These are phyloP conservation scores for Lycium barbarum DNA, from an alignment of 257 asterid species.

Conservation along the genomic window DNA sequence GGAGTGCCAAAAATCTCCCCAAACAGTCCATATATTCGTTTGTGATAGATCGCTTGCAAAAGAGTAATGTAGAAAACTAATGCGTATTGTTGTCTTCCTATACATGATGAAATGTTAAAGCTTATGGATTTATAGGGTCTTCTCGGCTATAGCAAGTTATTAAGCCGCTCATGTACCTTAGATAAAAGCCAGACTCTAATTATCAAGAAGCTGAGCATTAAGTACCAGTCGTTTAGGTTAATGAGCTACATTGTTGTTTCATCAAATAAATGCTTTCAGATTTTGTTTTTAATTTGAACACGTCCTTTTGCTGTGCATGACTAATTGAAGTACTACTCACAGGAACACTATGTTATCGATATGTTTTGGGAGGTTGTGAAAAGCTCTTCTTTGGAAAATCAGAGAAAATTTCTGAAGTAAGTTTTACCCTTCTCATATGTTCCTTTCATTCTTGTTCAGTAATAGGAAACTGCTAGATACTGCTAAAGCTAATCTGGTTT, in stretches of 20 bases:
- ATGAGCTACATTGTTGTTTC: conserved; percentile 6
- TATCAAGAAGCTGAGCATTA: conserved; percentile 23
- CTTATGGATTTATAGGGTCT: neutral
- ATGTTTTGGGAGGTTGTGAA: conserved; percentile 95
- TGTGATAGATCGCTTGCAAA: neutral
- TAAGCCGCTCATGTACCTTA: neutral
- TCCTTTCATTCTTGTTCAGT: neutral
- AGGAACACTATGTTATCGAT: conserved; percentile 89
- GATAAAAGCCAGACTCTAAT: neutral
- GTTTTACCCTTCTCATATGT: conserved; percentile 34
- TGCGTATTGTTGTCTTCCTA: neutral
- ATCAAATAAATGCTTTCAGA: conserved; percentile 12
- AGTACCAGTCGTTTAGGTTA: neutral
- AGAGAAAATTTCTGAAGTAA: conserved; percentile 88
- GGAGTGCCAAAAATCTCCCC: neutral
- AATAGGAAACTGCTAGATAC: neutral
- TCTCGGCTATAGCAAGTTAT: conserved; percentile 4
- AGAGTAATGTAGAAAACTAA: neutral
- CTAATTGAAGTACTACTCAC: conserved; percentile 47
- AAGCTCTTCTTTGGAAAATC: conserved; percentile 75
- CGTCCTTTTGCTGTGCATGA: conserved; percentile 20
- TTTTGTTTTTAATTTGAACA: conserved; percentile 24
- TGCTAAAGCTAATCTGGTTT: neutral
- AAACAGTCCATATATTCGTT: neutral
- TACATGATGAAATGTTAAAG: neutral